Conservation (phyloP, 352 stramenopile species). For the Phytopythium cucurbitacearum region DNA sequence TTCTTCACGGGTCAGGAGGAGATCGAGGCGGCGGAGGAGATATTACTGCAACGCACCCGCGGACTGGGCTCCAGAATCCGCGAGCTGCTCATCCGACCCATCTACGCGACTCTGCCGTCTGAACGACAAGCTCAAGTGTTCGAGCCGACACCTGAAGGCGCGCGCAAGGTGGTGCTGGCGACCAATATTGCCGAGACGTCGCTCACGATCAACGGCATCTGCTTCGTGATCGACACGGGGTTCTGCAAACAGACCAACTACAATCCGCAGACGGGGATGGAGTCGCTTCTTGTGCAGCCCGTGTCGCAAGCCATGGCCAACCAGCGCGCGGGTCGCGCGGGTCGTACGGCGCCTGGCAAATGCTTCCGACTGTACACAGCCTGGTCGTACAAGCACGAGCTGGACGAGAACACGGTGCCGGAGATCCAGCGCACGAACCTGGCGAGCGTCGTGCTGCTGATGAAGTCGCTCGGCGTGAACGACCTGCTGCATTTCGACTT, state of each 20-base stretch:
- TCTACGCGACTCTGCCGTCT: conserved; percentile 97
- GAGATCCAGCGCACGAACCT: conserved; percentile 99
- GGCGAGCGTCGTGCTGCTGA: conserved; percentile 96
- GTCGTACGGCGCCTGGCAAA: conserved; percentile 96
- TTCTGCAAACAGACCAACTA: conserved; percentile 99
- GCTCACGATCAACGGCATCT: conserved; percentile 99
- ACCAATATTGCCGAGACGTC: conserved; percentile 99
- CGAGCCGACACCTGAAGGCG: conserved; percentile 93
- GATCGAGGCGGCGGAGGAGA: conserved; percentile 98
- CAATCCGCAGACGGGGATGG: conserved; percentile 98
- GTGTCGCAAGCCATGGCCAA: conserved; percentile 97
- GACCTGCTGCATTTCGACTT: conserved; percentile 99
- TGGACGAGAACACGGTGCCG: conserved; percentile 97
- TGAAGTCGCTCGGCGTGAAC: conserved; percentile 99
- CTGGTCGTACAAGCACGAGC: conserved; percentile 98
- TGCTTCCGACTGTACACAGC: conserved; percentile 99
- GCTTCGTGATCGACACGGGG: conserved; percentile 99
- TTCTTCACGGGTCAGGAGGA: conserved; percentile 99
- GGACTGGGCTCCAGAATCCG: conserved; percentile 96
- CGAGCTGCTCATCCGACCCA: conserved; percentile 98
- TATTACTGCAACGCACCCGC: conserved; percentile 90
- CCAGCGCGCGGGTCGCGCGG: conserved; percentile 94
- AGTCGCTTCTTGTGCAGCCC: conserved; percentile 98
- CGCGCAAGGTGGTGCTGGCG: conserved; percentile 97
- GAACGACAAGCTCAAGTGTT: conserved; percentile 99